Evolutionary conservation across 805 yeast species (phyloP).

Genomic region (Ogataea ramenticola): DNA sequence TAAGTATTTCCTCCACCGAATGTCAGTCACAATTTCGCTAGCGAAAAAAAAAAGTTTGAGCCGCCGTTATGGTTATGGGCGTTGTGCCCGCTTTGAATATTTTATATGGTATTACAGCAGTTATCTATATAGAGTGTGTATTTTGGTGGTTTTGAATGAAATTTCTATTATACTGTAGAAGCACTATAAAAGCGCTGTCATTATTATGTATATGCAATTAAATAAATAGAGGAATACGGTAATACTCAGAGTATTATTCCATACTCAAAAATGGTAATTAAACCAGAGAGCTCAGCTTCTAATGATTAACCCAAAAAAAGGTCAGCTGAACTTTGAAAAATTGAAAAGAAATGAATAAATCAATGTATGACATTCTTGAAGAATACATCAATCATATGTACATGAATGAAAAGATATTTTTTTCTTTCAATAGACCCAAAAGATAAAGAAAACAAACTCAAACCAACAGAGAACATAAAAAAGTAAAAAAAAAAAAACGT

Average conservation of each 20-base stretch:
- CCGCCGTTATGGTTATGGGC: too few relatives aligned
- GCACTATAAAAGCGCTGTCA: neutral
- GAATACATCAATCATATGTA: neutral
- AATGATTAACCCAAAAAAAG: too few relatives aligned
- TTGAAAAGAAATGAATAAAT: too few relatives aligned
- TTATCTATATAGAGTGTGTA: too few relatives aligned
- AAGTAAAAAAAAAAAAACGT: neutral
- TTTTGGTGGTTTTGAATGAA: neutral
- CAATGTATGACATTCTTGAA: too few relatives aligned
- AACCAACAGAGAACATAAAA: neutral
- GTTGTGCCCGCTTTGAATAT: too few relatives aligned
- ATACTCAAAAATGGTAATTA: neutral
- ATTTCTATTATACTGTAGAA: neutral
- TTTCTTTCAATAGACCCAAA: too few relatives aligned
- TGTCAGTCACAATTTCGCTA: too few relatives aligned
- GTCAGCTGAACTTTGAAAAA: too few relatives aligned
- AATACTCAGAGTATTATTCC: neutral
- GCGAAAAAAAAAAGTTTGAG: too few relatives aligned
- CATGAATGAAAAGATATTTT: neutral
- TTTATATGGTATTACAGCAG: too few relatives aligned
- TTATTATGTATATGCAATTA: conserved; percentile 1
- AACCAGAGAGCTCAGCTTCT: neutral
- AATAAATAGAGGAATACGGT: neutral
- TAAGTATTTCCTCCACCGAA: too few relatives aligned
- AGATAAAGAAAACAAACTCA: neutral